Evolutionary conservation across 23 red algal species (phyloP), one percentile per base, ranked within the genome.

Genomic region (Gracilaria gracilis): DNA sequence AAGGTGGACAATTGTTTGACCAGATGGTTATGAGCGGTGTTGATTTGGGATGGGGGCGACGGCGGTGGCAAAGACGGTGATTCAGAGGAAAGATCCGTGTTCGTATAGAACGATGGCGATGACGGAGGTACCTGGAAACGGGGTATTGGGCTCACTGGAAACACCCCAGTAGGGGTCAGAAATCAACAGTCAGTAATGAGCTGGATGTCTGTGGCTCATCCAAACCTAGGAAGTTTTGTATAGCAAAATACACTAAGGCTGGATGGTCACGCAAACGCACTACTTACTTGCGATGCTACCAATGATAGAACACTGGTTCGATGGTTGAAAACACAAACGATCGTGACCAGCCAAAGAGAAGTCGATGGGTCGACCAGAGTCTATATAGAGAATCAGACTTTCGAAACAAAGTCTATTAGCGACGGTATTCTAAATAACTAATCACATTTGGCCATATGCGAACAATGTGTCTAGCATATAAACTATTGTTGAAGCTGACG

Each of bases 201-300:
- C 39, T 74, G 36, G 12, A 74, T 74, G 6, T 74, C 69, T 74
- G 69, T 44, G 69, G 69, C 28, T 37, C 69, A 74, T 38, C 69
- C 69, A 38, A 74, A 74, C 39, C 39, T 74, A 38, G 69, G 66
- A 17, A 74, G 44, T 37, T 46, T 46, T 74, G 34, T 74, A 17
- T 42, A 74, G 69, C 69, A 17, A n/a, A 74, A 74, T 74, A 14
- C 35, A 44, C 15, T 46, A 74, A 2, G 36, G 69, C 69, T 74
- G 69, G 69, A 67, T 74, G 69, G 35, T 74, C 69, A 74, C 69
- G 7, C 19, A 42, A 24, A 36, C 20, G 69, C 69, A 74, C 44
- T 74, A 74, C 69, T 74, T 40, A 74, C 69, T 74, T 74, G 69
- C 36, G 36, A 40, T 74, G 69, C 69, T 74, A 74, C 69, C 69